A percentile compares a stretch with the other conserved stretches of the same genome.
Evolutionary conservation across 148 eudicot genomes (phyloP).

Genomic region (Salicornia ramosissima): DNA sequence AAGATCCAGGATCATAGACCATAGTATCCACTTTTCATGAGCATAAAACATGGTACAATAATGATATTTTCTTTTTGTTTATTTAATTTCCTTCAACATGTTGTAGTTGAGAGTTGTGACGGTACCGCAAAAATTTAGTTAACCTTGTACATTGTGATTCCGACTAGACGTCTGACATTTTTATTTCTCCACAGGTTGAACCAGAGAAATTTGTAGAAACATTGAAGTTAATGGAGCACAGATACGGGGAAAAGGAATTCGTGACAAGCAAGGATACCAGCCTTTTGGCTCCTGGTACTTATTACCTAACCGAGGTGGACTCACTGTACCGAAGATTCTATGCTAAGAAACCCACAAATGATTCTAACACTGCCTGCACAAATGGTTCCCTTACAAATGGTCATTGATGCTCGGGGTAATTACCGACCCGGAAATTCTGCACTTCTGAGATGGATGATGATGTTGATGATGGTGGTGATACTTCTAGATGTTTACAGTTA

Average conservation of each 20-base stretch:
- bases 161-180: not conserved
- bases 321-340: slow-evolving; percentile 68
- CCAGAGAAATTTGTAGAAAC: slow-evolving; percentile 84
- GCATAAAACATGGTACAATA: not conserved
- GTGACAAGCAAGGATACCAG: slow-evolving; percentile 75
- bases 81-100: too few species aligned
- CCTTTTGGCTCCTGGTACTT: slow-evolving; percentile 65
- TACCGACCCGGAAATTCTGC: not conserved
- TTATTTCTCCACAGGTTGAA: slow-evolving; percentile 38
- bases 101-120: too few species aligned
- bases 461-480: not conserved
- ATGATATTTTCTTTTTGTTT: too few species aligned
- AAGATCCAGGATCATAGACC: not conserved
- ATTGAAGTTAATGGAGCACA: slow-evolving; percentile 84
- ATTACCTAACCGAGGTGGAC: slow-evolving; percentile 80
- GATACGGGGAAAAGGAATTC: slow-evolving; percentile 78
- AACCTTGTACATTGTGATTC: too few species aligned
- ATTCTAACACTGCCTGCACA: slow-evolving; percentile 9
- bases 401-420: slow-evolving; percentile 28
- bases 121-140: too few species aligned
- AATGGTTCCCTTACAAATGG: slow-evolving; percentile 51
- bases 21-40: not conserved
- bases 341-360: slow-evolving; percentile 38
- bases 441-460: not conserved
- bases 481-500: slow-evolving; percentile 5